These are phyloP conservation scores for Candida ovalis DNA, from an alignment of 805 yeast genomes.

Conservation along the genomic window DNA sequence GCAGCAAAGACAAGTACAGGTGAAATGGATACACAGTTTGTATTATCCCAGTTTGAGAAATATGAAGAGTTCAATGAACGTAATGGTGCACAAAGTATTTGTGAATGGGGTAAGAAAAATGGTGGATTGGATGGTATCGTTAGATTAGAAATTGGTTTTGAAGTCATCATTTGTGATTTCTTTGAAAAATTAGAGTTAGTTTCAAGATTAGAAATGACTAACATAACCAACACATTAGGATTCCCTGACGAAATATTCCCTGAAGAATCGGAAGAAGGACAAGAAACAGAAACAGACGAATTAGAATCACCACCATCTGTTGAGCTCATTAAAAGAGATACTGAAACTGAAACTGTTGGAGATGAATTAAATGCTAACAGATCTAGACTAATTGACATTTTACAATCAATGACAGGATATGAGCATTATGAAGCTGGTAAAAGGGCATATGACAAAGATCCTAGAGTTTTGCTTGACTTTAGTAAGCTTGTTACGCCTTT, in stretches of 20 bases:
- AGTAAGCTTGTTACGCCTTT: constrained; percentile 50
- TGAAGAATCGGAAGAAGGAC: not conserved
- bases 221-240: constrained; percentile 34
- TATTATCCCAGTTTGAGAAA: constrained; percentile 34
- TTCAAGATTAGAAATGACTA: constrained; percentile 39
- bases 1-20: constrained; percentile 58
- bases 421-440: constrained; percentile 47
- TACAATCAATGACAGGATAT: constrained; percentile 34
- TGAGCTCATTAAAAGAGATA: not conserved
- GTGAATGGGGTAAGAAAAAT: constrained; percentile 49
- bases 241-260: constrained; percentile 32
- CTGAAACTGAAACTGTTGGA: not conserved
- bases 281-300: not conserved
- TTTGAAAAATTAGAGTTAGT: constrained; percentile 43
- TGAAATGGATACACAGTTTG: constrained; percentile 56
- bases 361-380: constrained; percentile 15
- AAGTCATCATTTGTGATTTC: constrained; percentile 59
- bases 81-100: constrained; percentile 45
- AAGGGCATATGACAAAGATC: constrained; percentile 45
- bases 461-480: constrained; percentile 47
- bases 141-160: constrained; percentile 59
- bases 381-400: constrained; percentile 22
- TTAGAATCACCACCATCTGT: too few relatives aligned
- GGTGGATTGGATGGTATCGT: constrained; percentile 53
- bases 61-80: constrained; percentile 38